Evolutionary conservation across 2,329 filamentous ascomycete genomes (phyloP).

Genomic region (Plenodomus biglobosus): DNA sequence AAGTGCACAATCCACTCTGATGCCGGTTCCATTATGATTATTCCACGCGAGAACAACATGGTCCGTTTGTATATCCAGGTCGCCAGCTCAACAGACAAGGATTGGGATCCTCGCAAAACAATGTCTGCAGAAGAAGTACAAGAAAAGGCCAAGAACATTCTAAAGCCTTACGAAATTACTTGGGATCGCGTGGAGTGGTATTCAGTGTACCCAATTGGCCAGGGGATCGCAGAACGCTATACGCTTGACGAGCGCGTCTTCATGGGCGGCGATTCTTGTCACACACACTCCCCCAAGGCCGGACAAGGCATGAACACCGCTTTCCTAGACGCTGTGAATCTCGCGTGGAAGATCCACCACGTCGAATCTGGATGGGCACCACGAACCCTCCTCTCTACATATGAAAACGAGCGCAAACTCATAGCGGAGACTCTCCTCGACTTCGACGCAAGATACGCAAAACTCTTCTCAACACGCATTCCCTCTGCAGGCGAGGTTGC

Average conservation of each 20-base stretch:
- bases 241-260: slow-evolving; percentile 66
- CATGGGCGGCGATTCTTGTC: slow-evolving; percentile 66
- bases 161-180: slow-evolving; percentile 61
- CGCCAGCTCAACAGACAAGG: slow-evolving; percentile 61
- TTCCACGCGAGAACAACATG: slow-evolving; percentile 58
- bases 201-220: slow-evolving; percentile 66
- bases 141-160: slow-evolving; percentile 58
- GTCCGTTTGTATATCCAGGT: slow-evolving; percentile 61
- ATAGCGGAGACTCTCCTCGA: slow-evolving; percentile 81
- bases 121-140: slow-evolving; percentile 63
- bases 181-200: slow-evolving; percentile 69
- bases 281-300: slow-evolving; percentile 65
- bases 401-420: slow-evolving; percentile 81
- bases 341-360: slow-evolving; percentile 94
- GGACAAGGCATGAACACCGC: slow-evolving; percentile 66
- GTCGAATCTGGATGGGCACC: slow-evolving; percentile 81
- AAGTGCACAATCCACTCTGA: slow-evolving; percentile 70
- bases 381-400: slow-evolving; percentile 75
- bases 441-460: slow-evolving; percentile 88
- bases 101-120: slow-evolving; percentile 63
- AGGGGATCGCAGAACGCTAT: slow-evolving; percentile 66
- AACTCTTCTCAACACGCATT: slow-evolving; percentile 79
- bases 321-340: slow-evolving; percentile 70
- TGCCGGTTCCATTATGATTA: slow-evolving; percentile 65
- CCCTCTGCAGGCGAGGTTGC: slow-evolving; percentile 73